Percentiles rank a stretch among this genome's conserved stretches.
Conservation (phyloP, 2,329 filamentous ascomycete genomes). For the Diplodia scrobiculata region DNA sequence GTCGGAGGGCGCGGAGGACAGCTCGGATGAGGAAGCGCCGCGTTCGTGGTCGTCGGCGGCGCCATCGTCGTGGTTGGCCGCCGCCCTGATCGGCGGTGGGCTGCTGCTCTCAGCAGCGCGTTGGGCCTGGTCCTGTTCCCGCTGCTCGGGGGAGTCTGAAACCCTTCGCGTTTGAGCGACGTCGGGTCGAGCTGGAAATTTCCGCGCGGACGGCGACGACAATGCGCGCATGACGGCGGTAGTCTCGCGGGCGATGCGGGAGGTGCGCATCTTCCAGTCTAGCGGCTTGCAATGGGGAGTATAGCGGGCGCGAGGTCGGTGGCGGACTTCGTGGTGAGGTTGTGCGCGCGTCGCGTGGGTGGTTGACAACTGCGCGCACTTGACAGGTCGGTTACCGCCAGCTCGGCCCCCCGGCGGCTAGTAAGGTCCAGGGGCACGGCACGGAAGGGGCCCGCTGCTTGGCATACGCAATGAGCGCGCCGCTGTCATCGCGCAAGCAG, state of each 20-base stretch:
- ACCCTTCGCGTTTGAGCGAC: slow-evolving; percentile 33
- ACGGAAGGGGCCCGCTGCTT: background rate
- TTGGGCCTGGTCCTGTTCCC: slow-evolving; percentile 31
- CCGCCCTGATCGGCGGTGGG: slow-evolving; percentile 9
- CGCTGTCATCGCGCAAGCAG: background rate
- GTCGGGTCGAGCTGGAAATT: slow-evolving; percentile 19
- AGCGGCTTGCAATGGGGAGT: background rate
- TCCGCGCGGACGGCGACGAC: slow-evolving; percentile 17
- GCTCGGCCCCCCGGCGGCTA: background rate
- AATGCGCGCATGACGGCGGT: slow-evolving; percentile 29
- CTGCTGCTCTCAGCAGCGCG: slow-evolving; percentile 31
- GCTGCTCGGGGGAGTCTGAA: slow-evolving; percentile 32
- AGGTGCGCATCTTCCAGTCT: slow-evolving; percentile 40
- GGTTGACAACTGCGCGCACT: slow-evolving; percentile 1
- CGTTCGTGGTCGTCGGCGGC: slow-evolving; percentile 12
- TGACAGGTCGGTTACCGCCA: slow-evolving; percentile 3
- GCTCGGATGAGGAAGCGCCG: slow-evolving; percentile 35
- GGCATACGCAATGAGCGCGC: slow-evolving; percentile 17
- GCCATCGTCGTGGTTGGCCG: background rate
- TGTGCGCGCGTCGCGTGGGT: background rate
- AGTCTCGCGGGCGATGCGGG: slow-evolving; percentile 44
- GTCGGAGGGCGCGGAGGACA: slow-evolving; percentile 41
- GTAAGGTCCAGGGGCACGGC: background rate
- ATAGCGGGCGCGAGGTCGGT: background rate
- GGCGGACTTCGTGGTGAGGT: background rate